These are phyloP conservation scores for Xylariales sp. DNA, from an alignment of 2,329 filamentous ascomycete genomes.

Conservation along the genomic window DNA sequence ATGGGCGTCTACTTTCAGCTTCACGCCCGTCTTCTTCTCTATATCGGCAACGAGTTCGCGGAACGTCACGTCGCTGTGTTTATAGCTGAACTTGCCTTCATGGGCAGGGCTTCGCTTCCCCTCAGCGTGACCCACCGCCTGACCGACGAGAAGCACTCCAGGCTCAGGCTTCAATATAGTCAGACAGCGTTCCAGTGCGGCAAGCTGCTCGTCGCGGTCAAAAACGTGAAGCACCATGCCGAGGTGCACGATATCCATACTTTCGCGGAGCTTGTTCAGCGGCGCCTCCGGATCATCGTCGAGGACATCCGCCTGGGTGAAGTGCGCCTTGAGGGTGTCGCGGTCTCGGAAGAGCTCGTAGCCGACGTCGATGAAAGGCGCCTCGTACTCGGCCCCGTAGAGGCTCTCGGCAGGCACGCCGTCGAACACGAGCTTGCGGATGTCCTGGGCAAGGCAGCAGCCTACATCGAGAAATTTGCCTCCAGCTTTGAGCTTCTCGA, in stretches of 20 bases:
- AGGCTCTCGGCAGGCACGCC: conserved; percentile 32
- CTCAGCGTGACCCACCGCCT: not conserved
- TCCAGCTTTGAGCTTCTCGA: conserved; percentile 16
- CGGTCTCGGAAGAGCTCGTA: conserved; percentile 28
- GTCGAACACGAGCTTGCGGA: conserved; percentile 35
- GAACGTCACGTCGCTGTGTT: not conserved
- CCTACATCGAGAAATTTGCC: conserved; percentile 32
- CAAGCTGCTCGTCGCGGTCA: conserved; percentile 1
- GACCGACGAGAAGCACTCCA: not conserved
- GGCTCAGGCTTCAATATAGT: not conserved
- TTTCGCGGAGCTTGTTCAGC: not conserved
- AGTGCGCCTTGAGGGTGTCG: conserved; percentile 6
- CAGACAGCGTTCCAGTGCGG: not conserved
- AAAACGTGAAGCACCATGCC: conserved; percentile 6
- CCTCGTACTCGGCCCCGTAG: conserved; percentile 31
- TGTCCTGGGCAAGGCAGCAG: conserved; percentile 40
- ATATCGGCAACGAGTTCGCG: not conserved
- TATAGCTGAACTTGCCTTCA: not conserved
- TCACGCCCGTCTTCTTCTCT: not conserved
- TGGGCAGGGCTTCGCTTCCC: not conserved
- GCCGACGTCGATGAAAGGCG: conserved; percentile 26
- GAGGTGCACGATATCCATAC: conserved; percentile 1
- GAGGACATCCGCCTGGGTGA: not conserved
- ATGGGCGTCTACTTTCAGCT: not conserved
- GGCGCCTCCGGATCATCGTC: not conserved